Percentiles rank a stretch among this genome's conserved stretches.
Conservation (phyloP, 2,329 filamentous ascomycete genomes). For the Phialemoniopsis sp. region DNA sequence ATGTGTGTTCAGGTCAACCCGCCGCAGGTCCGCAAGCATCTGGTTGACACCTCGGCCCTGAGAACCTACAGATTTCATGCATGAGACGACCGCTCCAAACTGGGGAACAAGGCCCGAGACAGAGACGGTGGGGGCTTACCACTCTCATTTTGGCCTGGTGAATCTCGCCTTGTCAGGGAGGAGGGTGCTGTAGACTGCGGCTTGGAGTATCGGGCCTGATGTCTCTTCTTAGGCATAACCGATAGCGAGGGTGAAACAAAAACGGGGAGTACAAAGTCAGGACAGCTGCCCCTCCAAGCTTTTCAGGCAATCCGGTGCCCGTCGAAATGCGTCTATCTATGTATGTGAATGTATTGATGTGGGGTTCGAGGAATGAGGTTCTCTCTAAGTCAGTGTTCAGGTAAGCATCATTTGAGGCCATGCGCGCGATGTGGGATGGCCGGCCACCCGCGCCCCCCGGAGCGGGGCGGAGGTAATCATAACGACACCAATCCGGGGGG, state of each 20-base stretch:
- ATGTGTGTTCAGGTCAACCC: conserved; percentile 26
- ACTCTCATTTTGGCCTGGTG: no score
- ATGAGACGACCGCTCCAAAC: no score
- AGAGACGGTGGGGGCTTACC: no score
- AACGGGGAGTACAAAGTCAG: neutral
- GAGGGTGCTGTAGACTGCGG: conserved; percentile 51
- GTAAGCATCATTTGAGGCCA: no score
- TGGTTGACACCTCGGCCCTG: conserved; percentile 51
- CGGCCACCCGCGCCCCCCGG: no score
- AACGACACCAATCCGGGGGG: no score
- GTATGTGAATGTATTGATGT: neutral
- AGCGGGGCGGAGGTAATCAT: no score
- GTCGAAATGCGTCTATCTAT: neutral
- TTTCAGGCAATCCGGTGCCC: neutral
- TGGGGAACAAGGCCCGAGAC: no score
- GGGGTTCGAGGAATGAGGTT: no score
- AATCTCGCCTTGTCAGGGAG: conserved; percentile 22
- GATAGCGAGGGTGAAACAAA: neutral
- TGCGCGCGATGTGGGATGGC: no score
- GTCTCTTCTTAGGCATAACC: conserved; percentile 62
- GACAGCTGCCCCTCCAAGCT: neutral
- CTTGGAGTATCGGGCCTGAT: conserved; percentile 51
- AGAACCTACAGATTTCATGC: no score
- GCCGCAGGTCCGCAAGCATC: conserved; percentile 53
- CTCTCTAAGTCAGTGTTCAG: no score